phyloP scores from a whole-genome alignment of 2,329 filamentous ascomycete species.

The Lachnellula cervina region DNA sequence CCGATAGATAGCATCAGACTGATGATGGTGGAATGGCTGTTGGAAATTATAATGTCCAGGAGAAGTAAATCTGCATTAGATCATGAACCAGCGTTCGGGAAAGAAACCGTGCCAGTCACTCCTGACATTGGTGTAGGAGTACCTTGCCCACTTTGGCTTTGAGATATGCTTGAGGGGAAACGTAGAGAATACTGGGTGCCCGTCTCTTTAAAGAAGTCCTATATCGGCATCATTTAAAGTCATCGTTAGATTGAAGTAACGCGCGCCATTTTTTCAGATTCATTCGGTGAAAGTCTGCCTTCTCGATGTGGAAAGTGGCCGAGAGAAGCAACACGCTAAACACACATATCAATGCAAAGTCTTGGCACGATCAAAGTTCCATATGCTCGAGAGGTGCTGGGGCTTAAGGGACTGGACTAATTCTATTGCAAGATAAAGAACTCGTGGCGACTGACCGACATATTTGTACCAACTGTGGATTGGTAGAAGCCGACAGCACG shows the following conservation, averaged over 20 bases:
- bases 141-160: conserved; percentile 1
- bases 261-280: conserved; percentile 25
- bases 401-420: conserved; percentile 40
- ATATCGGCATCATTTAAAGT: conserved; percentile 24
- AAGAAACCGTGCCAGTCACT: conserved; percentile 8
- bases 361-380: conserved; percentile 42
- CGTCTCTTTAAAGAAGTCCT: conserved; percentile 14
- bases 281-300: conserved; percentile 21
- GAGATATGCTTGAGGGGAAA: background rate
- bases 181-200: background rate
- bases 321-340: conserved; percentile 36
- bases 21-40: conserved; percentile 12
- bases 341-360: conserved; percentile 39
- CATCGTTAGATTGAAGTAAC: conserved; percentile 26
- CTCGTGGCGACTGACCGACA: conserved; percentile 33
- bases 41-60: conserved; percentile 16
- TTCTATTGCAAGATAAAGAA: conserved; percentile 38
- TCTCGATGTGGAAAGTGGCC: conserved; percentile 19
- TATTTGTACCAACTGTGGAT: conserved; percentile 21
- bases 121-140: background rate
- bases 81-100: conserved; percentile 4
- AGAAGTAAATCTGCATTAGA: conserved; percentile 12
- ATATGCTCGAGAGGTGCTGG: conserved; percentile 42
- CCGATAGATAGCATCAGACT: background rate
- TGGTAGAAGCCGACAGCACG: conserved; percentile 32